These are phyloP conservation scores for Penicillium sp. DNA, from an alignment of 2,329 filamentous ascomycete species.

Conservation along the genomic window DNA sequence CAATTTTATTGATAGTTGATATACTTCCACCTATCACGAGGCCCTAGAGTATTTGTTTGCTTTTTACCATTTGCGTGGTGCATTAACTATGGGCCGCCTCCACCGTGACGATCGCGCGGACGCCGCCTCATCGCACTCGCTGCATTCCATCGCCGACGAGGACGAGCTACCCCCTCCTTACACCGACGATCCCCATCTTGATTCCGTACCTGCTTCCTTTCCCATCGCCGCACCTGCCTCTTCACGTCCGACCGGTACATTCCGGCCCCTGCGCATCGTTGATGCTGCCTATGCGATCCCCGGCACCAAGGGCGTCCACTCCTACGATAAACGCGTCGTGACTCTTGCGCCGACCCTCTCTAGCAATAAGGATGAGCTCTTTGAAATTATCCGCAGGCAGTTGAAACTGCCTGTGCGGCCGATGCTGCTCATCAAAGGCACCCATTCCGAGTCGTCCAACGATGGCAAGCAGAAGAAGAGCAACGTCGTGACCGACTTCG, in stretches of 20 bases:
- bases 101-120: slow-evolving; percentile 14
- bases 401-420: slow-evolving; percentile 28
- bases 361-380: slow-evolving; percentile 19
- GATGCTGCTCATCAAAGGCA: slow-evolving; percentile 22
- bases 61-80: background rate
- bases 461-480: slow-evolving; percentile 20
- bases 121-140: slow-evolving; percentile 24
- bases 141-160: slow-evolving; percentile 22
- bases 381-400: slow-evolving; percentile 21
- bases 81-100: slow-evolving; percentile 19
- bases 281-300: slow-evolving; percentile 27
- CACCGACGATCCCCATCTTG: slow-evolving; percentile 23
- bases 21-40: too few relatives aligned
- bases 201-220: background rate
- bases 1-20: background rate
- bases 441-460: slow-evolving; percentile 21
- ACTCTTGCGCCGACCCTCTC: slow-evolving; percentile 23
- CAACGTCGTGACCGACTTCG: slow-evolving; percentile 24
- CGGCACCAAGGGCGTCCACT: slow-evolving; percentile 11
- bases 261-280: slow-evolving; percentile 21
- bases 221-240: background rate
- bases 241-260: background rate
- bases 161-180: slow-evolving; percentile 30
- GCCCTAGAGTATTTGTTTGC: background rate
- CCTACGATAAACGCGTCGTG: slow-evolving; percentile 16